These are phyloP conservation scores for Auriculariales sp. DNA, from an alignment of 768 basidiomycete species.

Conservation along the genomic window DNA sequence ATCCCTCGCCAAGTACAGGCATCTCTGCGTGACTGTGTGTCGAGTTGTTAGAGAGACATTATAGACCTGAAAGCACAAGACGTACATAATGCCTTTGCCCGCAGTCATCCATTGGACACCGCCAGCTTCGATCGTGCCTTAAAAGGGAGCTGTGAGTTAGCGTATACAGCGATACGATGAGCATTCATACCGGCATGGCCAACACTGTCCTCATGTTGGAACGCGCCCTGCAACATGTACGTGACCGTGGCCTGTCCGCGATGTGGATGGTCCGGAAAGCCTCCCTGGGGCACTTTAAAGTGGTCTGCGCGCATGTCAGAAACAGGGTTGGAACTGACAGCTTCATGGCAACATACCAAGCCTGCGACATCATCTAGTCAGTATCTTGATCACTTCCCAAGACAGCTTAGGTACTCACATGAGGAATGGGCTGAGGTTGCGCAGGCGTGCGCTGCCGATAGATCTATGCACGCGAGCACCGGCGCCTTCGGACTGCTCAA, in stretches of 20 bases:
- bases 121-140: conserved; percentile 44
- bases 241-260: conserved; percentile 69
- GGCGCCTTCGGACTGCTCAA: conserved; percentile 51
- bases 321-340: neutral
- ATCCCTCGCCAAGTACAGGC: conserved; percentile 59
- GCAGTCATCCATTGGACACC: conserved; percentile 96
- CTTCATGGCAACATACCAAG: conserved; percentile 16
- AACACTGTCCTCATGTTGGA: conserved; percentile 81
- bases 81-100: conserved; percentile 23
- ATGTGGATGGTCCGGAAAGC: conserved; percentile 90
- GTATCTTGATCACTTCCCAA: neutral
- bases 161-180: neutral
- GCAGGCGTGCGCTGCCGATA: conserved; percentile 60
- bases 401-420: conserved; percentile 33
- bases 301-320: conserved; percentile 36
- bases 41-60: neutral
- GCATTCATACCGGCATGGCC: conserved; percentile 49
- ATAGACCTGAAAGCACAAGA: conserved; percentile 1
- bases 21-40: conserved; percentile 69
- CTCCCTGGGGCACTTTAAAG: conserved; percentile 56
- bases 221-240: conserved; percentile 27
- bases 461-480: conserved; percentile 49
- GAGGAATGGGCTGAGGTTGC: conserved; percentile 82
- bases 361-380: neutral
- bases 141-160: too few species aligned